These are phyloP conservation scores for Penicillium crustosum DNA, from an alignment of 2,329 filamentous ascomycete species.

Conservation along the genomic window DNA sequence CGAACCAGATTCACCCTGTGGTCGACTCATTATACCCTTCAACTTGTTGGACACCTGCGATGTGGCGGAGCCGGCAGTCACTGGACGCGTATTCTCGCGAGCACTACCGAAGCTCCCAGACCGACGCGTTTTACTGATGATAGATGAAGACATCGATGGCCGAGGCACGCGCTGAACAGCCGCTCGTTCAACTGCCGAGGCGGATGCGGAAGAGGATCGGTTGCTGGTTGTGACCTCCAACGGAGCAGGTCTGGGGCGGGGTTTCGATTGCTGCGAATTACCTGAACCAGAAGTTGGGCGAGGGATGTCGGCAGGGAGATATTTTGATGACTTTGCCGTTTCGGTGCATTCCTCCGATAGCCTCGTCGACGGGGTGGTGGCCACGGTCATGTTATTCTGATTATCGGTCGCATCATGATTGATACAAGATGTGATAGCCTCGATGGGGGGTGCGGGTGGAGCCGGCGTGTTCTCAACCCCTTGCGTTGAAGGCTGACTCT, in stretches of 20 bases:
- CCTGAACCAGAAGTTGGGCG: slow-evolving; percentile 32
- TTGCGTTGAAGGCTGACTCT: slow-evolving; percentile 29
- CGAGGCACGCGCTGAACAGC: slow-evolving; percentile 43
- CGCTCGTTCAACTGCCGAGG: slow-evolving; percentile 36
- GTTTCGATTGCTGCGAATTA: slow-evolving; percentile 30
- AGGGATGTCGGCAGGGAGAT: slow-evolving; percentile 14
- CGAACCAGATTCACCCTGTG: slow-evolving; percentile 31
- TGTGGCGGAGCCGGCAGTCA: slow-evolving; percentile 42
- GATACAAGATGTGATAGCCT: slow-evolving; percentile 23
- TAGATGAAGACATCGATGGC: slow-evolving; percentile 30
- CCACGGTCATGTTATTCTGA: slow-evolving; percentile 19
- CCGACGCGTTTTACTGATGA: slow-evolving; percentile 33
- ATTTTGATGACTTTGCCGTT: not conserved
- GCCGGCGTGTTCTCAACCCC: slow-evolving; percentile 22
- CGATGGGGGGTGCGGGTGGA: slow-evolving; percentile 18
- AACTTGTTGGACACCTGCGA: slow-evolving; percentile 44
- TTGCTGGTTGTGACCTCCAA: slow-evolving; percentile 26
- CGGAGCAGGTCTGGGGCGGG: slow-evolving; percentile 28
- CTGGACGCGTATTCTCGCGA: slow-evolving; percentile 38
- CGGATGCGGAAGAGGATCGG: slow-evolving; percentile 22
- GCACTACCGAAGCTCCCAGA: slow-evolving; percentile 43
- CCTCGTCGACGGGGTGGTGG: slow-evolving; percentile 5
- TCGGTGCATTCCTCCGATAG: slow-evolving; percentile 1
- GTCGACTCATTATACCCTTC: slow-evolving; percentile 43
- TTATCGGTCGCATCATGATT: slow-evolving; percentile 15